Percentiles rank a stretch among this genome's conserved stretches.
Conservation (phyloP, 2,329 filamentous ascomycete genomes). For the Teratosphaeria zuluensis region DNA sequence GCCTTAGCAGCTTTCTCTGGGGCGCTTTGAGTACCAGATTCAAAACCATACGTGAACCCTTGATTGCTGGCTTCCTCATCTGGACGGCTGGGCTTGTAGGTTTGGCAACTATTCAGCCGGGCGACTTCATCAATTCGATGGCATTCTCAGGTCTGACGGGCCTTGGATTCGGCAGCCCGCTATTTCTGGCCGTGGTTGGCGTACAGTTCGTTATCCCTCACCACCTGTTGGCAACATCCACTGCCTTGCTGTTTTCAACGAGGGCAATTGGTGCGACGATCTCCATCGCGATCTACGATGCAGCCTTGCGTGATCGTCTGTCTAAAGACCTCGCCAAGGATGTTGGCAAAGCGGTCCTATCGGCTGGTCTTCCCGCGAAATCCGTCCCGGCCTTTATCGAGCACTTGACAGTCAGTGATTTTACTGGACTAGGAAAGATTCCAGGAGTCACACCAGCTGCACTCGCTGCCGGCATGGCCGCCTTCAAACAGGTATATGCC, state of each 20-base stretch:
- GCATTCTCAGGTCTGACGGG: conserved; percentile 9
- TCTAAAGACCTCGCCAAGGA: conserved; percentile 27
- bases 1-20: conserved; percentile 2
- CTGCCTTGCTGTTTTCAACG: conserved; percentile 6
- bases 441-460: conserved; percentile 25
- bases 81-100: conserved; percentile 8
- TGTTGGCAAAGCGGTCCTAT: conserved; percentile 26
- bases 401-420: conserved; percentile 20
- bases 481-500: conserved; percentile 28
- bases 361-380: conserved; percentile 28
- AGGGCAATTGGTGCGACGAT: conserved; percentile 25
- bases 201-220: conserved; percentile 12
- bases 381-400: conserved; percentile 26
- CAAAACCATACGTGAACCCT: conserved; percentile 5
- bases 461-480: conserved; percentile 22
- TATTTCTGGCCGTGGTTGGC: conserved; percentile 10
- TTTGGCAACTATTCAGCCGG: conserved; percentile 10
- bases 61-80: conserved; percentile 9
- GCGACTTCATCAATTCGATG: conserved; percentile 7
- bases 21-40: conserved; percentile 7
- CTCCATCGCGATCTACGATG: conserved; percentile 32
- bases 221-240: conserved; percentile 12
- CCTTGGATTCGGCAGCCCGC: conserved; percentile 13
- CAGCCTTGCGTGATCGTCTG: conserved; percentile 31
- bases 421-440: conserved; percentile 18